These are phyloP conservation scores for Rugosomyces carneus DNA, from an alignment of 1,284 basidiomycete species.

Conservation along the genomic window DNA sequence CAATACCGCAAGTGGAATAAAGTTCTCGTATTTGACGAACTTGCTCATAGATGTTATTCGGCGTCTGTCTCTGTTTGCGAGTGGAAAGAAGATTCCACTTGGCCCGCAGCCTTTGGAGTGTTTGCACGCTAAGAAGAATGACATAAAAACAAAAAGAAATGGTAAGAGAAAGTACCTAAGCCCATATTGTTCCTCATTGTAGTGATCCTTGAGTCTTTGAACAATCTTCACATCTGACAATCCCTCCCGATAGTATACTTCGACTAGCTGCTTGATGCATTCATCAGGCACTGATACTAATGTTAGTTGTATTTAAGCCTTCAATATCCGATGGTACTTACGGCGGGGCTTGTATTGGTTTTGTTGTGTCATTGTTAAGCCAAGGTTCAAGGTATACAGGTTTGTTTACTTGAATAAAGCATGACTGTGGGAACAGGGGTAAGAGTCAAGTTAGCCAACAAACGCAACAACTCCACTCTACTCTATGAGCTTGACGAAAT, in stretches of 20 bases:
- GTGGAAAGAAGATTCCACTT: not conserved
- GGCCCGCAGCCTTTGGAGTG: not conserved
- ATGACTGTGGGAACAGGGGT: too few species aligned
- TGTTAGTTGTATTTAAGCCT: too few species aligned
- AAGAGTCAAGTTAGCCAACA: too few species aligned
- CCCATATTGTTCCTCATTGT: not conserved
- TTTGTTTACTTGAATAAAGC: too few species aligned
- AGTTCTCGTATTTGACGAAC: not conserved
- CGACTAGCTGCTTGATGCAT: not conserved
- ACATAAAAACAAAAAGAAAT: not conserved
- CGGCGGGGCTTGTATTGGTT: too few species aligned
- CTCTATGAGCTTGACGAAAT: too few species aligned
- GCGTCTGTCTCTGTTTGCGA: not conserved
- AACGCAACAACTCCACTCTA: too few species aligned
- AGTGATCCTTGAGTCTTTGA: not conserved
- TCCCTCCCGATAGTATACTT: not conserved
- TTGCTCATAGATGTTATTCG: not conserved
- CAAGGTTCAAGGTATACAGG: too few species aligned
- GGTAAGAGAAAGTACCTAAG: not conserved
- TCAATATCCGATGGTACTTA: too few species aligned
- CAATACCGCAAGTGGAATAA: not conserved
- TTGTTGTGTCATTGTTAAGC: too few species aligned
- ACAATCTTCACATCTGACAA: not conserved
- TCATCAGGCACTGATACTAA: not conserved
- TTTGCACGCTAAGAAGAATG: not conserved